A percentile compares a stretch with the other conserved stretches of the same genome.
These are phyloP conservation scores for Trichoderma harzianum DNA, from an alignment of 2,329 filamentous ascomycete genomes.

Conservation along the genomic window DNA sequence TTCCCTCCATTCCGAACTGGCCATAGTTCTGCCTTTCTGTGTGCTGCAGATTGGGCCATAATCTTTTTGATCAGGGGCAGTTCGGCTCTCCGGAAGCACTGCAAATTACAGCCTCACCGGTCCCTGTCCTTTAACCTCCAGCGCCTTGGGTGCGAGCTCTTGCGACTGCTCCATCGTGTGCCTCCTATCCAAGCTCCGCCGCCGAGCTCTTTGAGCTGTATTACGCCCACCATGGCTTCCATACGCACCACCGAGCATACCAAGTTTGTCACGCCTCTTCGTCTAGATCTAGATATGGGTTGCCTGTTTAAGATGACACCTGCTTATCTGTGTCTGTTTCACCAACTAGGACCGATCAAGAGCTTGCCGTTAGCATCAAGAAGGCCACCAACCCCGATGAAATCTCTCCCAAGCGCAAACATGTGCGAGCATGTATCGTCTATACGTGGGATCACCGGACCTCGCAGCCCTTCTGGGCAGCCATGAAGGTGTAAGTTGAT, in stretches of 20 bases:
- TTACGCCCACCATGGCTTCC: constrained; percentile 27
- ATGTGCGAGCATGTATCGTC: constrained; percentile 96
- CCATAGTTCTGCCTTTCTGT: constrained; percentile 13
- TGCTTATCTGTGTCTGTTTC: background rate
- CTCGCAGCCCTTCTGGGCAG: constrained; percentile 90
- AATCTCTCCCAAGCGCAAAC: constrained; percentile 73
- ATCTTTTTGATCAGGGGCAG: background rate
- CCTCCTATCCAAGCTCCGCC: constrained; percentile 14
- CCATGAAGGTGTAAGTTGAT: constrained; percentile 90
- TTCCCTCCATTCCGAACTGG: constrained; percentile 14
- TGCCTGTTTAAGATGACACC: background rate
- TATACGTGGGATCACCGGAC: constrained; percentile 99
- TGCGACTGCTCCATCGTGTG: constrained; percentile 4
- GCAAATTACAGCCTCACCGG: background rate
- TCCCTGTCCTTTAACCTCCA: background rate
- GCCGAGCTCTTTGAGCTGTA: background rate
- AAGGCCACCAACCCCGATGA: constrained; percentile 68
- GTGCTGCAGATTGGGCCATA: background rate
- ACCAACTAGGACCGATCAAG: constrained; percentile 57
- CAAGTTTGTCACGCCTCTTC: constrained; percentile 29
- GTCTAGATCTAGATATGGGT: no score
- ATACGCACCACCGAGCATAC: constrained; percentile 36
- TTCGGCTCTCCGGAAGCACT: background rate
- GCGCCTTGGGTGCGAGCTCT: background rate
- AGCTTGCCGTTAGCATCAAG: constrained; percentile 66